Evolutionary conservation across 495 filamentous ascomycete genomes (phyloP).

Genomic region (Penicillium canariense): DNA sequence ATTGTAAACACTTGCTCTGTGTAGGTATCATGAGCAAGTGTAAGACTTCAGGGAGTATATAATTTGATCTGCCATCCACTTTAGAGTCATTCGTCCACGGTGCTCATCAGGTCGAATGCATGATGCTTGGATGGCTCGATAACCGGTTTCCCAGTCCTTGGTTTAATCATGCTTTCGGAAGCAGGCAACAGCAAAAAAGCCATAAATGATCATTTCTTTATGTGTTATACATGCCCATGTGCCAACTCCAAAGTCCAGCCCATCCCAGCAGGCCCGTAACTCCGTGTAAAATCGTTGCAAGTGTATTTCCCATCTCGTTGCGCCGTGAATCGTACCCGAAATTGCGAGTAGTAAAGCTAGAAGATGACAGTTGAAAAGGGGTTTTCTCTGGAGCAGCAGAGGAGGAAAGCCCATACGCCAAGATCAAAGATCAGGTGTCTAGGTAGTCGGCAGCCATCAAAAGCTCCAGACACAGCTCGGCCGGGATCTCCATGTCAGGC

Average conservation of each 20-base stretch:
- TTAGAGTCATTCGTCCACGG: conserved; percentile 71
- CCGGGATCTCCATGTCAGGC: conserved; percentile 84
- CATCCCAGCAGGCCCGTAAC: conserved; percentile 8
- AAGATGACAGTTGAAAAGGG: neutral
- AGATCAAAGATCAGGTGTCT: conserved; percentile 37
- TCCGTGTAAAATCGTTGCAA: conserved; percentile 4
- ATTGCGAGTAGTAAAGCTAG: neutral
- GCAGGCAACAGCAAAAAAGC: neutral
- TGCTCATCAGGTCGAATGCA: conserved; percentile 30
- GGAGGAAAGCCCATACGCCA: neutral
- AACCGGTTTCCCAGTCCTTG: neutral
- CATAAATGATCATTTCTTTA: neutral
- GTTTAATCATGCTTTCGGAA: neutral
- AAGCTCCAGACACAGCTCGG: conserved; percentile 74
- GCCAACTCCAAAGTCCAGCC: neutral
- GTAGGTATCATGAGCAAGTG: neutral
- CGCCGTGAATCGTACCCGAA: conserved; percentile 18
- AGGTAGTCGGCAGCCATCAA: conserved; percentile 80
- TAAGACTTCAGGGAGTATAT: neutral
- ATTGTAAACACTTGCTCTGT: neutral
- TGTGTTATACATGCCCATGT: neutral
- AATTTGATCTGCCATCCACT: conserved; percentile 66
- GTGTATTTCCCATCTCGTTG: conserved; percentile 10
- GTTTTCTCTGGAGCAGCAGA: neutral
- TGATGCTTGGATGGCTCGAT: conserved; percentile 59